These are phyloP conservation scores for Phialophora chinensis DNA, from an alignment of 2,329 filamentous ascomycete species.

Conservation along the genomic window DNA sequence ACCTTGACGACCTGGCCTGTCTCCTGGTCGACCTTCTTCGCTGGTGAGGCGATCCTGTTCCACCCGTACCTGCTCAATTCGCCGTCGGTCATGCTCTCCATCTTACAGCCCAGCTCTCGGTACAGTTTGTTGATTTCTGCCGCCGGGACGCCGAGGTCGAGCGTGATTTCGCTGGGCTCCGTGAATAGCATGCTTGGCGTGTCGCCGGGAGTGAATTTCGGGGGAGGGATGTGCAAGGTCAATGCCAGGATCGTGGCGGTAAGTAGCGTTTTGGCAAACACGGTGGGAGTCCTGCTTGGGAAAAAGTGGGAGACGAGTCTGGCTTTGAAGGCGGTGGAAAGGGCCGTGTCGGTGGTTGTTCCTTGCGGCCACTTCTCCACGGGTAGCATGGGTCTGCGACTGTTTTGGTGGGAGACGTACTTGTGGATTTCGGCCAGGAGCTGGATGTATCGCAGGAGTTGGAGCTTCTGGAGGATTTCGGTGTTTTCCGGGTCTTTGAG, in stretches of 20 bases:
- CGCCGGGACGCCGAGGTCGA: constrained; percentile 52
- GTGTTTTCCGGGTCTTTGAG: constrained; percentile 43
- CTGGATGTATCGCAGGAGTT: constrained; percentile 53
- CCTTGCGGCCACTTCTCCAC: constrained; percentile 36
- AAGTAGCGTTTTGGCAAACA: constrained; percentile 51
- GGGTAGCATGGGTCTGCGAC: constrained; percentile 41
- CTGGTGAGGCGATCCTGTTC: constrained; percentile 51
- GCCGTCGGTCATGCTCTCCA: constrained; percentile 49
- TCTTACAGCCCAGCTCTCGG: constrained; percentile 54
- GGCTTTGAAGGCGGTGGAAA: constrained; percentile 46
- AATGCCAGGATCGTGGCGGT: constrained; percentile 55
- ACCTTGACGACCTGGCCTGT: constrained; percentile 67
- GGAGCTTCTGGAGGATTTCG: constrained; percentile 42
- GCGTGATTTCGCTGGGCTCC: constrained; percentile 52
- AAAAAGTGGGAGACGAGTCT: constrained; percentile 51
- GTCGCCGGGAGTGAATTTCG: constrained; percentile 46
- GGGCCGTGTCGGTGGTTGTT: constrained; percentile 28
- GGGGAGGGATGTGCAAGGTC: constrained; percentile 53
- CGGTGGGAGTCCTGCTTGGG: constrained; percentile 46
- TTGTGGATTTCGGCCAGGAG: constrained; percentile 52
- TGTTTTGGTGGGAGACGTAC: constrained; percentile 47
- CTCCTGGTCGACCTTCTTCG: constrained; percentile 68
- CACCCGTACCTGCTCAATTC: constrained; percentile 52
- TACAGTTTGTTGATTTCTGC: constrained; percentile 47
- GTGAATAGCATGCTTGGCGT: constrained; percentile 47